phyloP scores from a whole-genome alignment of 2,329 filamentous ascomycete genomes.

The Fusarium sp. region DNA sequence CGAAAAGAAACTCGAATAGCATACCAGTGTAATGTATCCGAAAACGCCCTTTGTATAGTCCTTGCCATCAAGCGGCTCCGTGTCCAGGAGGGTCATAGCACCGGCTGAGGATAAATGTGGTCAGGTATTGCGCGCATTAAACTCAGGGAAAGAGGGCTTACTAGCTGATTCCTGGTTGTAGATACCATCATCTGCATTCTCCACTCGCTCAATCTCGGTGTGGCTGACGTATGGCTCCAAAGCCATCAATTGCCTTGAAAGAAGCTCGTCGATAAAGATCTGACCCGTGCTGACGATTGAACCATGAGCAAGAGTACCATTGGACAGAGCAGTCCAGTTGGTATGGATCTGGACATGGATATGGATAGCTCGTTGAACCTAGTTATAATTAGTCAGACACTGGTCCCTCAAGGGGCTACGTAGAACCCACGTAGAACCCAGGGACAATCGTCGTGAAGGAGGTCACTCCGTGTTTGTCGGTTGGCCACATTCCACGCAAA shows the following conservation, averaged over 20 bases:
- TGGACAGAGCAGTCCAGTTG: not conserved
- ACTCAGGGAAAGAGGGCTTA: not conserved
- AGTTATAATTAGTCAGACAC: not conserved
- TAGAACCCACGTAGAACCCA: not conserved
- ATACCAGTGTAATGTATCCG: not conserved
- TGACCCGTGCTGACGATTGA: not conserved
- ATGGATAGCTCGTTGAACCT: not conserved
- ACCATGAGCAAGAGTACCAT: not conserved
- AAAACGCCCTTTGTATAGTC: not conserved
- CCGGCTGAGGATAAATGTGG: not conserved
- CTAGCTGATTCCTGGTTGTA: not conserved
- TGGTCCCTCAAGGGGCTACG: not conserved
- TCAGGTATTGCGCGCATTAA: not conserved
- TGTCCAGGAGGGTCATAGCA: not conserved
- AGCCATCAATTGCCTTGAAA: not conserved
- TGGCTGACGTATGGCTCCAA: not conserved
- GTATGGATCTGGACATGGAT: not conserved
- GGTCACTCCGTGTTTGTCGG: constrained; percentile 12
- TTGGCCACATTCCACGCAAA: constrained; percentile 22
- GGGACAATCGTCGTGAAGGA: constrained; percentile 15
- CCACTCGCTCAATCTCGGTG: not conserved
- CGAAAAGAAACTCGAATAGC: not conserved
- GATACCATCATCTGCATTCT: not conserved
- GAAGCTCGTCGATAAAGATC: not conserved
- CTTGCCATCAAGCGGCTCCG: not conserved